Percentiles rank a stretch among this genome's conserved stretches.
Evolutionary conservation across 164 flowering plant species (phyloP).

Genomic region (Akebia trifoliata): DNA sequence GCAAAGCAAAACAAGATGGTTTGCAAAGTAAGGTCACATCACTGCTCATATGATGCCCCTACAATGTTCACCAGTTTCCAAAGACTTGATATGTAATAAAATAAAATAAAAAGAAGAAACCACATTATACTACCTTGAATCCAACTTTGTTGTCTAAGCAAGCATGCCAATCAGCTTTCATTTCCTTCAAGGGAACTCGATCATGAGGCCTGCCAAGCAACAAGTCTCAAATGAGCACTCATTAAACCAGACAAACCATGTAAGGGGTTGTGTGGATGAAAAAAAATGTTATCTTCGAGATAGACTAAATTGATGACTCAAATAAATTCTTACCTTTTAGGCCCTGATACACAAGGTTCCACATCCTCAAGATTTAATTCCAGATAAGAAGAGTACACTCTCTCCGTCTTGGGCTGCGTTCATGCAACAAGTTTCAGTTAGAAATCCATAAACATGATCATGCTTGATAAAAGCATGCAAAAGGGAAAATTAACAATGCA

Average conservation of each 20-base stretch:
- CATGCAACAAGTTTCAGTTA: constrained; percentile 15
- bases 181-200: constrained; percentile 78
- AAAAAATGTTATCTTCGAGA: too few relatives aligned
- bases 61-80: background rate
- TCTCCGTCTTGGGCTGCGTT: constrained; percentile 70
- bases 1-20: too few relatives aligned
- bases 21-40: too few relatives aligned
- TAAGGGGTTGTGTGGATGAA: background rate
- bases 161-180: constrained; percentile 91
- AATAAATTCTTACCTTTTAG: constrained; percentile 56
- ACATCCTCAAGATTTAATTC: constrained; percentile 68
- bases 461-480: background rate
- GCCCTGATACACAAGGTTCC: constrained; percentile 91
- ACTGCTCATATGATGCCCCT: background rate
- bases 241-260: background rate
- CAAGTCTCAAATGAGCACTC: constrained; percentile 1
- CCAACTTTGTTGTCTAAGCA: constrained; percentile 89
- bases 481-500: background rate
- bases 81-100: background rate
- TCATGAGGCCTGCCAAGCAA: constrained; percentile 71
- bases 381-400: constrained; percentile 78
- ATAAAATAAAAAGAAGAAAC: background rate
- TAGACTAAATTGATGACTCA: too few relatives aligned
- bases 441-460: constrained; percentile 1
- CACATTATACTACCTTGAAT: constrained; percentile 61